Base-by-base conservation (phyloP, 164 flowering plant genomes). In the Vitis cinerea region DNA sequence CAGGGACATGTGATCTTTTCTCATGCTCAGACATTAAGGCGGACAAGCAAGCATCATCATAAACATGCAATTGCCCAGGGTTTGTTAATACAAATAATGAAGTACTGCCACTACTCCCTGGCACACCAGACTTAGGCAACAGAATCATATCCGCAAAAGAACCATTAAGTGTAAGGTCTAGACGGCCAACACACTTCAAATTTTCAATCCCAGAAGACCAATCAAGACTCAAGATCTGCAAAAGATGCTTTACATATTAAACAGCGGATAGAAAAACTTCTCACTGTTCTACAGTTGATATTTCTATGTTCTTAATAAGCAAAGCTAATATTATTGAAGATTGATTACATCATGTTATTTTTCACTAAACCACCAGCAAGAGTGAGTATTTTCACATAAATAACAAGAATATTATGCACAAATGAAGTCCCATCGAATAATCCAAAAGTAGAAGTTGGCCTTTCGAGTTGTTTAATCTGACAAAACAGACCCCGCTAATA, bases 131-230 rank as follows among this genome's bases (percentile, higher is more conserved):
- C 67, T 69, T 74, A 48, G 90, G 88, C 62, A 85, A 64, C 30
- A 85, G 73, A 69, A 87, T 82, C 93, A 87, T 85, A 79, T 94
- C 97, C 9, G 94, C 91, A 81, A 88, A 94, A 61, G 97, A 85
- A 60, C 97, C 96, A 78, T 66, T 71, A 55, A 94, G 92, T 56
- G 81, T 64, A 71, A 91, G 87, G 76, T 88, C 93, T 62, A 73
- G 72, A 65, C 94, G 94, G 54, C 80, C 72, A 23, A 78, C 63
- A 59, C 96, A 90, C 77, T 74, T 83, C 65, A 94, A 51, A 57
- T 79, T 77, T 72, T 87, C 90, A 73, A 86, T 74, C 53, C 94
- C 88, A 75, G 87, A 82, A 49, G 94, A 83, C 92, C 91, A 88
- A 57, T 91, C 88, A 77, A 91, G 86, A 77, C 69, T 82, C 78